phyloP scores from a whole-genome alignment of 371 early-diverging fungal species.

The Mortierella sp. region DNA sequence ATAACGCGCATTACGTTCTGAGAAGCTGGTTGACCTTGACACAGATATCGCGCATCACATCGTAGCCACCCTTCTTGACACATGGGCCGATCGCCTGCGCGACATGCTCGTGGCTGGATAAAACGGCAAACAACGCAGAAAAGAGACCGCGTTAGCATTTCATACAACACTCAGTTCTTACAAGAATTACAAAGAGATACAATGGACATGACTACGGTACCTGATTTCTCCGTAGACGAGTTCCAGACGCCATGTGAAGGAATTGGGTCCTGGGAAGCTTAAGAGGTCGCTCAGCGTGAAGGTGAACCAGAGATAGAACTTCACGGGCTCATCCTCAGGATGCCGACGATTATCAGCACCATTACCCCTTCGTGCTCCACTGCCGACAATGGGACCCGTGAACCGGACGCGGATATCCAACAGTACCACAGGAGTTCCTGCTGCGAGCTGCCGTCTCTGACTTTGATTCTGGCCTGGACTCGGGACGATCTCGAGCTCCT shows the following conservation, averaged over 20 bases:
- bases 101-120: conserved; percentile 27
- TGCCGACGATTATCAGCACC: background rate
- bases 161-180: no score
- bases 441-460: conserved; percentile 13
- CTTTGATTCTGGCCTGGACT: background rate
- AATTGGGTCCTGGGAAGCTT: conserved; percentile 40
- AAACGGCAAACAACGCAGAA: no score
- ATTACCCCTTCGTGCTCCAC: conserved; percentile 9
- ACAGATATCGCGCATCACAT: conserved; percentile 33
- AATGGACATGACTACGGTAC: conserved; percentile 17
- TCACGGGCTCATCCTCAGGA: conserved; percentile 34
- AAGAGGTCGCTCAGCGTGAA: conserved; percentile 50
- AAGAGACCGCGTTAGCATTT: background rate
- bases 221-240: conserved; percentile 49
- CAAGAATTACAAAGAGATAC: no score
- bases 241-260: conserved; percentile 54
- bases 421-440: conserved; percentile 41
- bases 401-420: conserved; percentile 54
- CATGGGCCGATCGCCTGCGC: conserved; percentile 27
- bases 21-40: conserved; percentile 41
- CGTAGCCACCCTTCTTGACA: conserved; percentile 48
- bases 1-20: background rate
- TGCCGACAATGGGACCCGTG: conserved; percentile 28
- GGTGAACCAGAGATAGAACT: conserved; percentile 57
- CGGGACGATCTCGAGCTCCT: conserved; percentile 34